Base-by-base conservation (phyloP, 202 grass and related monocot species). In the Dendrocalamus latiflorus region DNA sequence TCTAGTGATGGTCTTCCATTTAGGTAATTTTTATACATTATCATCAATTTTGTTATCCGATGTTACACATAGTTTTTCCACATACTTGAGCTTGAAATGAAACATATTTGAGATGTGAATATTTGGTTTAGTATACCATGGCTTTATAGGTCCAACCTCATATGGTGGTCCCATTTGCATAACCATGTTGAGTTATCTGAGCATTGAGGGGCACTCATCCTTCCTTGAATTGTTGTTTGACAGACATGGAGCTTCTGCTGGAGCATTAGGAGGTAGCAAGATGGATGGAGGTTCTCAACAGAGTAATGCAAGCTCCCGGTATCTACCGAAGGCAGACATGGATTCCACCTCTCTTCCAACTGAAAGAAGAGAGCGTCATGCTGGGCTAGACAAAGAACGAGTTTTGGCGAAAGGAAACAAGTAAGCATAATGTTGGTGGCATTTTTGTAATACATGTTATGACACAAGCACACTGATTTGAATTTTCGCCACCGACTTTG, bases 231-330 rank as follows among this genome's bases (percentile, higher is more conserved):
- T 69, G 50, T 54, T 54, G 60, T 77, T 80, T 85, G 65, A 55
- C 76, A 94, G 92, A 85, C 85, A 82, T 84, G 92, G 92, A 90
- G 55, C 88, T 65, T 78, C 86, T 33, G 76, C 86, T 91, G 89
- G 86, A 73, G 72, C 66, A 64, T 54, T 72, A 87, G 86, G 81
- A 84, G 80, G 67, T 62, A 91, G 83, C 87, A 94, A 89, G 81
- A 73, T 82, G 43, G 92, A 94, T 86, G 71, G 56, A 53, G 77
- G 72, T 82, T 84, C 83, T 58, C 82, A 91, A 71, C 80, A 78
- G 38, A 88, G 73, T 89, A 90, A 74, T 82, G 72, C 76, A 79
- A 77, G 60, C 65, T 86, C 83, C 62, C 89, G 86, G n/a, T 78
- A 78, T 59, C 75, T 83, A 83, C 77, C 68, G 34, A 89, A 91